A percentile compares a stretch with the other conserved stretches of the same genome.
Evolutionary conservation across 495 filamentous ascomycete genomes (phyloP).

Genomic region (Geoglossum glabrum): DNA sequence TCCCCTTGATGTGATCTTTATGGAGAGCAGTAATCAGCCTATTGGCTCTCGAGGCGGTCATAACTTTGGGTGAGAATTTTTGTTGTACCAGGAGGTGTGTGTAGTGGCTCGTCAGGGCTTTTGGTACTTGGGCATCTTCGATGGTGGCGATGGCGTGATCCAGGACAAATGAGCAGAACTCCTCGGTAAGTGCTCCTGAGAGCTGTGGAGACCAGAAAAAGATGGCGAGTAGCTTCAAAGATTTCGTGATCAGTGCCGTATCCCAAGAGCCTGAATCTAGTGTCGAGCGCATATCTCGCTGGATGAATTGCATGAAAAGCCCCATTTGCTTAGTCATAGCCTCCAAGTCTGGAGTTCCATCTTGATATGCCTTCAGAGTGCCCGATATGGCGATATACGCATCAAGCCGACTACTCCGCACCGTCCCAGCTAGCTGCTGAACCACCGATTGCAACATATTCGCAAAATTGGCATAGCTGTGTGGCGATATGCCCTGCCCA

Average conservation of each 20-base stretch:
- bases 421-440: conserved; percentile 52
- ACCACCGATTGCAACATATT: conserved; percentile 70
- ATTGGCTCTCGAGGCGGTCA: conserved; percentile 46
- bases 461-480: conserved; percentile 28
- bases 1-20: conserved; percentile 48
- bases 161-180: conserved; percentile 59
- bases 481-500: conserved; percentile 20
- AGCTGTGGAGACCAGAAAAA: conserved; percentile 51
- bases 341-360: conserved; percentile 48
- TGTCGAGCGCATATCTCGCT: conserved; percentile 48
- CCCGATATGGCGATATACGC: conserved; percentile 62
- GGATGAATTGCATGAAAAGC: conserved; percentile 54
- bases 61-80: conserved; percentile 49
- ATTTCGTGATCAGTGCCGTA: conserved; percentile 47
- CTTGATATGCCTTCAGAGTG: conserved; percentile 51
- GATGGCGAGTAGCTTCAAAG: conserved; percentile 50
- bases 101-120: conserved; percentile 55
- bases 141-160: conserved; percentile 57
- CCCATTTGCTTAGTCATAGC: conserved; percentile 56
- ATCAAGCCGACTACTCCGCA: conserved; percentile 53
- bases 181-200: conserved; percentile 42
- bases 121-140: conserved; percentile 41
- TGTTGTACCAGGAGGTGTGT: conserved; percentile 61
- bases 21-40: conserved; percentile 47
- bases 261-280: conserved; percentile 29